These are phyloP conservation scores for Corchorus olitorius DNA, from an alignment of 345 rosid genomes.

Conservation along the genomic window DNA sequence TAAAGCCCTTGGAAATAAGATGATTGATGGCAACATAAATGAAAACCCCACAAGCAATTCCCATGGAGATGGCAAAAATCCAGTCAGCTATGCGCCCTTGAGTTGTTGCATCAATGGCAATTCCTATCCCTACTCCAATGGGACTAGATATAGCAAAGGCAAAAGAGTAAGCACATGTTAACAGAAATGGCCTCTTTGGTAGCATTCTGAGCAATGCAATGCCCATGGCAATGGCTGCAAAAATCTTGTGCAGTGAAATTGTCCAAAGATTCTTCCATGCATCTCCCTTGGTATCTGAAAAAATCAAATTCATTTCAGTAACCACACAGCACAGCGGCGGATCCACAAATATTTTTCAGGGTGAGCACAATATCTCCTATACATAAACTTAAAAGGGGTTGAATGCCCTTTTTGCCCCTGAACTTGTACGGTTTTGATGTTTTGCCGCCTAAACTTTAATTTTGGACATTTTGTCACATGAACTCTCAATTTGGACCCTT, in stretches of 20 bases:
- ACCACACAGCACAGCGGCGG: too few relatives aligned
- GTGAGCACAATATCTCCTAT: too few relatives aligned
- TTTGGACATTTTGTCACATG: too few relatives aligned
- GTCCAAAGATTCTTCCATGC: constrained; percentile 95
- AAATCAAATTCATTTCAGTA: not conserved
- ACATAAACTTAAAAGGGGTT: too few relatives aligned
- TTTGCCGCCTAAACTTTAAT: too few relatives aligned
- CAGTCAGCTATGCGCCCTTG: constrained; percentile 67
- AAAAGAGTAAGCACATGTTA: constrained; percentile 61
- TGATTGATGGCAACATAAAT: constrained; percentile 80
- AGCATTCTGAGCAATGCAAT: constrained; percentile 77
- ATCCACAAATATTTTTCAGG: too few relatives aligned
- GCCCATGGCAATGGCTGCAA: constrained; percentile 89
- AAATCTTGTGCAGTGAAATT: constrained; percentile 75
- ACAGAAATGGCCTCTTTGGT: constrained; percentile 74
- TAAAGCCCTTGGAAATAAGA: constrained; percentile 78
- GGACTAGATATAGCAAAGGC: constrained; percentile 85
- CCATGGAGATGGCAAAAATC: constrained; percentile 79
- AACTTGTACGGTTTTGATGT: too few relatives aligned
- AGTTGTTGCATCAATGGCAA: constrained; percentile 77
- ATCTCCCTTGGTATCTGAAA: constrained; percentile 49
- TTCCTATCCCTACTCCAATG: constrained; percentile 79
- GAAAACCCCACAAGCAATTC: constrained; percentile 85
- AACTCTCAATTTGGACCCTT: too few relatives aligned
- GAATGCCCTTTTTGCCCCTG: too few relatives aligned